These are phyloP conservation scores for Colletotrichum noveboracense DNA, from an alignment of 2,329 filamentous ascomycete species.

Conservation along the genomic window DNA sequence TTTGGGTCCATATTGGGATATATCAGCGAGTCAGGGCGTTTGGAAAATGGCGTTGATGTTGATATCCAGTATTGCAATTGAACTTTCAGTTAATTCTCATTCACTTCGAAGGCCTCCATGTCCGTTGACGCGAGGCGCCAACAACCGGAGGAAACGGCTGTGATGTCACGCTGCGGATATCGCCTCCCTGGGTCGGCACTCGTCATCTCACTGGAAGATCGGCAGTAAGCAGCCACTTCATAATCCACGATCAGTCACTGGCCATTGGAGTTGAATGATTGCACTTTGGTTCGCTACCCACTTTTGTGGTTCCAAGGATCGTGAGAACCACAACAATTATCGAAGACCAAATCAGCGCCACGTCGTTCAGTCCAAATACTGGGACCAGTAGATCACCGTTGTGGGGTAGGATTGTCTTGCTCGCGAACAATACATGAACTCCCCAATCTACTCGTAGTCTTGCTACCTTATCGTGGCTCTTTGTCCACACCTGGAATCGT, in stretches of 20 bases:
- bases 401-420: too few species aligned
- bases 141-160: not conserved
- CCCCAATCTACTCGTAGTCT: too few species aligned
- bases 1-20: not conserved
- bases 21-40: not conserved
- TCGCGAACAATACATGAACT: rapidly evolving
- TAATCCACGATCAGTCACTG: not conserved
- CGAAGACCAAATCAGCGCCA: rapidly evolving
- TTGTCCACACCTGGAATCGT: rapidly evolving
- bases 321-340: not conserved
- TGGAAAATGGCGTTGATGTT: not conserved
- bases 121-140: too few species aligned
- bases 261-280: not conserved
- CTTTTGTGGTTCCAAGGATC: not conserved
- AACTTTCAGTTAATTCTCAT: too few species aligned
- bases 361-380: rapidly evolving
- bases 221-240: not conserved
- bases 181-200: not conserved
- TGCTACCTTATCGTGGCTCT: rapidly evolving
- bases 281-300: rapidly evolving
- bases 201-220: not conserved
- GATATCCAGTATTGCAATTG: not conserved
- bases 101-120: too few species aligned
- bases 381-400: rapidly evolving
- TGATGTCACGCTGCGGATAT: not conserved